Base-by-base conservation (phyloP, 768 basidiomycete genomes). In the Inosperma sp. region DNA sequence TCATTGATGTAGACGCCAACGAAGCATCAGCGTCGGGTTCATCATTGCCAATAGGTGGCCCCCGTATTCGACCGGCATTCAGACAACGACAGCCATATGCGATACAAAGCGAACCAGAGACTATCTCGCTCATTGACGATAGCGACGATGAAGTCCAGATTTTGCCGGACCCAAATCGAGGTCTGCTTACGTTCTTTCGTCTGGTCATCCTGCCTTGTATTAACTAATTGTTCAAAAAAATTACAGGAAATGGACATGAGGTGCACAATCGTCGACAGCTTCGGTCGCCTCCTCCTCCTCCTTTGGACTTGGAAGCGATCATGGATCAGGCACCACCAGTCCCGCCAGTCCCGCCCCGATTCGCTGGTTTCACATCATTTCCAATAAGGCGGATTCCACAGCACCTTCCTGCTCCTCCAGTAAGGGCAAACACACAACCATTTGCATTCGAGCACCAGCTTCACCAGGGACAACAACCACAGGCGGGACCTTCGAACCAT, bases 391-490 rank as follows among this genome's bases (percentile, higher is more conserved):
- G 62, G 2, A 71, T 65, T 14, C 61, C 66, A 3, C 67, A 65
- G 7, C 34, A 68, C 23, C 56, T 55, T 57, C 59, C 68, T 19
- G 57, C 65, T 49, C 62, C 67, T 29, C 76, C 75, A 37, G 65
- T 85, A 35, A 71, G 78, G 35, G 75, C 84, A 2, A 76, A 69
- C 40, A 65, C 71, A 3, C 63, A 72, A 27, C 82, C 81, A 0
- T 73, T 83, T 45, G 70, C 73, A 4, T 81, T 83, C 55, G 79
- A 83, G 58, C 58, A 51, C 48, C 53, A 47, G 57, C 39, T 64
- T 50, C 52, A 44, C 5, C 54, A 54, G n/a, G n/a, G n/a, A 4
- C 48, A 25, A n/a, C 41, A 44, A 39, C 51, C 66, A 53, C 47
- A 62, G 22, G 40, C 66, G 51, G 55, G 62, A 33, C 56, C 67